These are phyloP conservation scores for Sanghuangporus baumii DNA, from an alignment of 1,284 basidiomycete species.

Conservation along the genomic window DNA sequence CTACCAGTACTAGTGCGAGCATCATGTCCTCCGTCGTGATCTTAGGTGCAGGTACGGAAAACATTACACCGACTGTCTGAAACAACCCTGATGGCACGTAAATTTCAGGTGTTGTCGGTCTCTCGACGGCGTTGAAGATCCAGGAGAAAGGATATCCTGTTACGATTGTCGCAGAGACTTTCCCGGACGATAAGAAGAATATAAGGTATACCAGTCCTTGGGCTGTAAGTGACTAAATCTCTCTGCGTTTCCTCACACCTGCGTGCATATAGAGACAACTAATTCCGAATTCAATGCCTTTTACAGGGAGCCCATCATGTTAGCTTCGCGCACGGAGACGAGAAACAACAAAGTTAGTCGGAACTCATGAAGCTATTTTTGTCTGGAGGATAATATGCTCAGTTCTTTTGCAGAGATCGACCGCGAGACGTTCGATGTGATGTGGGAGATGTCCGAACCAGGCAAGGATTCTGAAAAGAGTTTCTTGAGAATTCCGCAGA, in stretches of 20 bases:
- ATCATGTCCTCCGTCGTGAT: slow-evolving; percentile 13
- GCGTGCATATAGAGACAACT: background rate
- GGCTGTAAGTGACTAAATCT: slow-evolving; percentile 48
- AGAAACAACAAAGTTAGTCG: slow-evolving; percentile 42
- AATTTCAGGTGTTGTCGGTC: slow-evolving; percentile 57
- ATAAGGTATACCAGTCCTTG: slow-evolving; percentile 71
- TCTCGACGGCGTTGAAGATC: slow-evolving; percentile 62
- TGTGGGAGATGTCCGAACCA: slow-evolving; percentile 65
- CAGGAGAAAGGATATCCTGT: slow-evolving; percentile 57
- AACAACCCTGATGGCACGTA: background rate
- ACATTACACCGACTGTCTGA: background rate
- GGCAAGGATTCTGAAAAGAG: slow-evolving; percentile 46
- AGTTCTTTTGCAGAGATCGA: slow-evolving; percentile 47
- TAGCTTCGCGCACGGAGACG: slow-evolving; percentile 43
- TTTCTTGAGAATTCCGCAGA: slow-evolving; percentile 56
- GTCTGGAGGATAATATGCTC: background rate
- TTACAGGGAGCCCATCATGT: slow-evolving; percentile 65
- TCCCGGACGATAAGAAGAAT: slow-evolving; percentile 61
- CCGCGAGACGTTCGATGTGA: slow-evolving; percentile 60
- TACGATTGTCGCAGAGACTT: slow-evolving; percentile 58
- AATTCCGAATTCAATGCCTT: background rate
- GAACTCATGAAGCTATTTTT: background rate
- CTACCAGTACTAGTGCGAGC: no score
- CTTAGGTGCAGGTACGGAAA: slow-evolving; percentile 11
- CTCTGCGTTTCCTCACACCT: background rate